phyloP scores from a whole-genome alignment of 1,284 basidiomycete genomes.

The Pyrrhoderma lamaoense region DNA sequence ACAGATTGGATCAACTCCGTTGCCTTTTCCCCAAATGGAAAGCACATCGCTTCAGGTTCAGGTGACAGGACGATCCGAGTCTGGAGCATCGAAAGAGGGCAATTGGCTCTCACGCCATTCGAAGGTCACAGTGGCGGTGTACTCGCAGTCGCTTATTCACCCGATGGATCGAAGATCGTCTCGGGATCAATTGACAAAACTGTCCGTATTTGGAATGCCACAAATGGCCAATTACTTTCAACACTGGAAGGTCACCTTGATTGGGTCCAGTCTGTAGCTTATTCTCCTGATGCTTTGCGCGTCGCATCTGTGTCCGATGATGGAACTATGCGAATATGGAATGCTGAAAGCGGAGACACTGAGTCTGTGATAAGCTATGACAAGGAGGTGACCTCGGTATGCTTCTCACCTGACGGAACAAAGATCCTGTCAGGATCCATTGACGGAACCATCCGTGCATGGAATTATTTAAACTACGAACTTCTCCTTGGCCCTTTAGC shows the following conservation, averaged over 20 bases:
- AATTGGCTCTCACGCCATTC: too few relatives aligned
- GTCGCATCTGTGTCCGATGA: neutral
- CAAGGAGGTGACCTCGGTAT: too few relatives aligned
- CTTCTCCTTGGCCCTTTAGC: slow-evolving; percentile 5
- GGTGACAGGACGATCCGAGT: too few relatives aligned
- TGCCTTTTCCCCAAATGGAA: too few relatives aligned
- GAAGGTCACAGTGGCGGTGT: too few relatives aligned
- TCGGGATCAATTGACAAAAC: neutral
- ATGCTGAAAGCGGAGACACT: neutral
- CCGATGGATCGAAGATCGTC: neutral
- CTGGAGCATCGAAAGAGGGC: too few relatives aligned
- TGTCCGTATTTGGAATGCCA: slow-evolving; percentile 1
- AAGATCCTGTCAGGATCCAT: neutral
- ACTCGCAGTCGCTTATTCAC: neutral
- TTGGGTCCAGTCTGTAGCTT: neutral
- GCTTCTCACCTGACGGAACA: neutral
- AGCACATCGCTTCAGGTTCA: too few relatives aligned
- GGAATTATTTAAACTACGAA: slow-evolving; percentile 17
- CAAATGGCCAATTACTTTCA: neutral
- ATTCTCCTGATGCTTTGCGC: neutral
- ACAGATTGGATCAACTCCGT: too few relatives aligned
- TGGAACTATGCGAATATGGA: neutral
- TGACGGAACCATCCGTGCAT: slow-evolving; percentile 33
- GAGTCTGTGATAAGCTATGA: too few relatives aligned
- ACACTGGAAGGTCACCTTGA: neutral